These are phyloP conservation scores for Xanthoconium purpureum DNA, from an alignment of 768 basidiomycete genomes.

Conservation along the genomic window DNA sequence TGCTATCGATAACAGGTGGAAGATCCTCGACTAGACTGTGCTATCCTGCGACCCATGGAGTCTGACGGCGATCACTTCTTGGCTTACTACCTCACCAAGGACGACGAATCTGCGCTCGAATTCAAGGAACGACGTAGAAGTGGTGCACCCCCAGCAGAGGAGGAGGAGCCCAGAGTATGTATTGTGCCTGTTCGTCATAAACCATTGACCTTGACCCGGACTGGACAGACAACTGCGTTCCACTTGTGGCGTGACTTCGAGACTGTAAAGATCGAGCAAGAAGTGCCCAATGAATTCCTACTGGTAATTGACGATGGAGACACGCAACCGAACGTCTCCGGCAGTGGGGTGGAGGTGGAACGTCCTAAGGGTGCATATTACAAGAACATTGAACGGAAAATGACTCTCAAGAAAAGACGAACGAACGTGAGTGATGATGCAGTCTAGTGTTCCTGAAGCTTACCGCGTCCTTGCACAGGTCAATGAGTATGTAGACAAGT, in stretches of 20 bases:
- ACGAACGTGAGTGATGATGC: slow-evolving; percentile 55
- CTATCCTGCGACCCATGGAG: slow-evolving; percentile 83
- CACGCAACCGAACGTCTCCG: slow-evolving; percentile 33
- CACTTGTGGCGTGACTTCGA: slow-evolving; percentile 83
- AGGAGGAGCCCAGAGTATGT: slow-evolving; percentile 56
- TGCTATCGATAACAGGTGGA: slow-evolving; percentile 45
- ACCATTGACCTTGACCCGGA: background rate
- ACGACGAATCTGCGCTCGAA: slow-evolving; percentile 62
- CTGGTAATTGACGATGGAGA: slow-evolving; percentile 69
- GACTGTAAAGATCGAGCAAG: slow-evolving; percentile 82
- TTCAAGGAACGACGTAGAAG: slow-evolving; percentile 59
- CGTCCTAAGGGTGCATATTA: slow-evolving; percentile 75
- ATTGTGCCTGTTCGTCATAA: background rate
- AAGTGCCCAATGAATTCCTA: slow-evolving; percentile 81
- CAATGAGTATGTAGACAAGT: slow-evolving; percentile 77
- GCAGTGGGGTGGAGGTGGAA: slow-evolving; percentile 36
- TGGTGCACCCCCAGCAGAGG: slow-evolving; percentile 44
- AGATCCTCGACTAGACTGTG: slow-evolving; percentile 81
- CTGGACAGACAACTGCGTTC: slow-evolving; percentile 61
- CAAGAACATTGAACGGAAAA: slow-evolving; percentile 86
- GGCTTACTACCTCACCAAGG: slow-evolving; percentile 77
- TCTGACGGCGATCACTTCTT: slow-evolving; percentile 87
- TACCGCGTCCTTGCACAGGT: slow-evolving; percentile 37
- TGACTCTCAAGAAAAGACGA: slow-evolving; percentile 82
- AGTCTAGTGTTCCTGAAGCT: background rate